Percentiles rank a stretch among this genome's conserved stretches.
Evolutionary conservation across 2,329 filamentous ascomycete species (phyloP).

Genomic region (Aspergillus ochraceoroseus): DNA sequence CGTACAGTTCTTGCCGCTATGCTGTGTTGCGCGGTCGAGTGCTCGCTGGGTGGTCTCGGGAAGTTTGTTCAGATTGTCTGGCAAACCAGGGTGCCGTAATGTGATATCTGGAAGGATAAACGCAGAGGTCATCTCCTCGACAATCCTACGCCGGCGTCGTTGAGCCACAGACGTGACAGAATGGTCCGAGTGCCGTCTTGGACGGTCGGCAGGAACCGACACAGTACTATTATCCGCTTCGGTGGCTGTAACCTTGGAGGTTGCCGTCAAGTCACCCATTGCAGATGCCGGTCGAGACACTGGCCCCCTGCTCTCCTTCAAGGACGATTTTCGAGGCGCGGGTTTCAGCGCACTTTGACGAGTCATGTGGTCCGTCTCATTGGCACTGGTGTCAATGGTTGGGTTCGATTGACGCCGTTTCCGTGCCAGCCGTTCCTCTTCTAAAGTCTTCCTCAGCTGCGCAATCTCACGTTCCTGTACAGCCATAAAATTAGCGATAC

Average conservation of each 20-base stretch:
- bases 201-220: slow-evolving; percentile 29
- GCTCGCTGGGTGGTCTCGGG: slow-evolving; percentile 41
- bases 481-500: background rate
- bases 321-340: slow-evolving; percentile 51
- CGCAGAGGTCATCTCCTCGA: slow-evolving; percentile 57
- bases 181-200: slow-evolving; percentile 41
- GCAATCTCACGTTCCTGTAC: slow-evolving; percentile 47
- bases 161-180: slow-evolving; percentile 49
- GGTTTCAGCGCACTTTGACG: slow-evolving; percentile 38
- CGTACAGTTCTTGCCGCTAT: slow-evolving; percentile 53
- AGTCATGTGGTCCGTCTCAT: slow-evolving; percentile 39
- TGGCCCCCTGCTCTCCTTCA: slow-evolving; percentile 47
- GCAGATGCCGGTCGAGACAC: slow-evolving; percentile 33
- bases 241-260: slow-evolving; percentile 25
- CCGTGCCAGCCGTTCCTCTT: slow-evolving; percentile 50
- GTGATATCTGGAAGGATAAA: slow-evolving; percentile 63
- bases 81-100: slow-evolving; percentile 36
- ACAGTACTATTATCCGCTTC: slow-evolving; percentile 32
- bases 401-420: slow-evolving; percentile 37
- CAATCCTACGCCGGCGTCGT: slow-evolving; percentile 47
- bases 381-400: slow-evolving; percentile 32
- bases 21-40: slow-evolving; percentile 43
- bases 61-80: slow-evolving; percentile 31
- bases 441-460: slow-evolving; percentile 51
- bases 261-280: slow-evolving; percentile 34